A percentile compares a stretch with the other conserved stretches of the same genome.
Evolutionary conservation across 306 rosid species (phyloP).

Genomic region (Citrullus colocynthis): DNA sequence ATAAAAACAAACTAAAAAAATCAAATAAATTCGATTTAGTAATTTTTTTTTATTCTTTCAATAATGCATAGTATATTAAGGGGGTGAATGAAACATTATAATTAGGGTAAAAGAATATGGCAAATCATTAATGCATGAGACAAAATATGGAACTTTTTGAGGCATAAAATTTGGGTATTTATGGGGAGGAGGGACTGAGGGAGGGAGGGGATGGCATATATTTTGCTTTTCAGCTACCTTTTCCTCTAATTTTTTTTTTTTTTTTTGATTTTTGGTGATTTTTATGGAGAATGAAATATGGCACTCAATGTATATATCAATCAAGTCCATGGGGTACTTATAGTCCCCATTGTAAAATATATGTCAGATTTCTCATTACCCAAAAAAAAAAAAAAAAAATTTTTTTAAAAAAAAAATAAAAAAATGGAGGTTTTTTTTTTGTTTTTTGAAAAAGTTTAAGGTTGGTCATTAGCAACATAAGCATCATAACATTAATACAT

Average conservation of each 20-base stretch:
- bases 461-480: background rate
- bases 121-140: background rate
- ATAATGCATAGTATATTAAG: background rate
- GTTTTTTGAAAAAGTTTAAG: background rate
- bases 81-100: background rate
- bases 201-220: background rate
- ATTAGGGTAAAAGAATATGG: background rate
- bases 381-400: conserved; percentile 5
- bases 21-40: too few relatives aligned
- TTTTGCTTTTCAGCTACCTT: background rate
- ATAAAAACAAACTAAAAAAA: too few relatives aligned
- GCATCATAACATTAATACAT: background rate
- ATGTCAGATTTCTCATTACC: conserved; percentile 7
- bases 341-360: conserved; percentile 26
- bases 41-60: background rate
- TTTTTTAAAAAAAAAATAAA: background rate
- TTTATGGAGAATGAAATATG: conserved; percentile 54
- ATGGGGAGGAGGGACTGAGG: background rate
- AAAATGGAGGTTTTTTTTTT: too few relatives aligned
- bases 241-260: background rate
- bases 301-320: background rate
- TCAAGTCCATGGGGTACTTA: conserved; percentile 42
- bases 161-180: background rate
- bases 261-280: conserved; percentile 10
- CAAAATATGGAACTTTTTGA: background rate